Base-by-base conservation (phyloP, 78 protist species). In the Parvularia atlantis region DNA sequence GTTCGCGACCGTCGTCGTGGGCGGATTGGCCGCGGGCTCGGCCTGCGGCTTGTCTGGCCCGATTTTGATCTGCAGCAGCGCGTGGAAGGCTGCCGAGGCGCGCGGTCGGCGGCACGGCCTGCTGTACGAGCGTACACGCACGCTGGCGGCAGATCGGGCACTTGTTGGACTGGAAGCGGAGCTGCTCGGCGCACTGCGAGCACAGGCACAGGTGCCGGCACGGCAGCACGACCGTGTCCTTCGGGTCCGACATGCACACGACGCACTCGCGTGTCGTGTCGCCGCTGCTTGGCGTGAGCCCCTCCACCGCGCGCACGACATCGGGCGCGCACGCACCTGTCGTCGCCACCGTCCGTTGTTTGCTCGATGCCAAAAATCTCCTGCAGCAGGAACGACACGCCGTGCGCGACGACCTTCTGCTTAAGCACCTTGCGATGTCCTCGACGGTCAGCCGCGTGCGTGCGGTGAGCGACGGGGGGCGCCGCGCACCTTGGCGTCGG, bases 141-240 rank as follows among this genome's bases (percentile, higher is more conserved):
- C n/a, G n/a, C n/a, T n/a, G n/a, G n/a, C 90, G 54, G 72, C 90
- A 85, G 28, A 85, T 59, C 28, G 92, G 90, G 73, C 92, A 88
- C 66, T 71, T 76, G 44, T 62, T 36, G 26, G 84, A 1, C 46
- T 61, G 81, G 35, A 33, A 1, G 16, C 84, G 76, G 19, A 88
- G 82, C 6, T 4, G 63, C 28, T 70, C 60, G 6, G 92, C 92
- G 64, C 92, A 88, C 24, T 30, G 66, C 62, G 16, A 0, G 70
- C 93, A 89, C 77, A 86, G 61, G 77, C 94, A 89, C 82, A 83
- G 73, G 71, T 89, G 94, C 14, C 94, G 73, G 68, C 94, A 89
- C 39, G 94, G 94, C 43, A 89, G 69, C 40, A 89, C 82, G 0
- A 85, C 62, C 22, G 89, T 78, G 52, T 88, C 90, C 50, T 60